Percentiles rank a stretch among this genome's conserved stretches.
phyloP scores from a whole-genome alignment of 2,329 filamentous ascomycete species.

The Zymoseptoria passerinii region DNA sequence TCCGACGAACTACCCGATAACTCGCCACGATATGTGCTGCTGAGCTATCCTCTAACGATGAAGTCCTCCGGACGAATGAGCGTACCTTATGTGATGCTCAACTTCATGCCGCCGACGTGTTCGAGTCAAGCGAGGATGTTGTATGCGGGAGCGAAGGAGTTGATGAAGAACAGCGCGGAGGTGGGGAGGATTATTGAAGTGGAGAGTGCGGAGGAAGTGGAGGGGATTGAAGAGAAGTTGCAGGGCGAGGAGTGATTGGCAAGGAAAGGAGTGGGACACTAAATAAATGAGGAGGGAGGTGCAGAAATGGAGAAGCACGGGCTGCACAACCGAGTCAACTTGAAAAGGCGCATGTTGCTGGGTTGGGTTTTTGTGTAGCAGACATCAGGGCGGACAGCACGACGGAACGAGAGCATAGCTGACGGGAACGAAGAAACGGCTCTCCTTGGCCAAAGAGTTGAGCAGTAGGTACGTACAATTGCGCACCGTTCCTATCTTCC shows the following conservation, averaged over 20 bases:
- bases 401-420: too few species aligned
- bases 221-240: constrained; percentile 66
- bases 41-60: constrained; percentile 84
- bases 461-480: too few species aligned
- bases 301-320: too few species aligned
- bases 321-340: too few species aligned
- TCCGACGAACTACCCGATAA: constrained; percentile 88
- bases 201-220: constrained; percentile 68
- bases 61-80: constrained; percentile 74
- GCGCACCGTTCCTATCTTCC: too few species aligned
- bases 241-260: constrained; percentile 31
- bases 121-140: constrained; percentile 83
- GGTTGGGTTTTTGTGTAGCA: too few species aligned
- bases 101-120: constrained; percentile 88
- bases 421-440: too few species aligned
- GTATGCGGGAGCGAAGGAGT: constrained; percentile 90
- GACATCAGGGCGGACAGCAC: too few species aligned
- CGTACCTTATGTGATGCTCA: constrained; percentile 88
- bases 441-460: too few species aligned
- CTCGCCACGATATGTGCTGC: constrained; percentile 76
- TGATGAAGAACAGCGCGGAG: constrained; percentile 89
- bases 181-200: constrained; percentile 84
- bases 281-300: too few species aligned
- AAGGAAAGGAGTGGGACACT: not conserved
- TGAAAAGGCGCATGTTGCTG: too few species aligned